Base-by-base conservation (phyloP, 495 filamentous ascomycete genomes). In the Neurospora tetrasperma region DNA sequence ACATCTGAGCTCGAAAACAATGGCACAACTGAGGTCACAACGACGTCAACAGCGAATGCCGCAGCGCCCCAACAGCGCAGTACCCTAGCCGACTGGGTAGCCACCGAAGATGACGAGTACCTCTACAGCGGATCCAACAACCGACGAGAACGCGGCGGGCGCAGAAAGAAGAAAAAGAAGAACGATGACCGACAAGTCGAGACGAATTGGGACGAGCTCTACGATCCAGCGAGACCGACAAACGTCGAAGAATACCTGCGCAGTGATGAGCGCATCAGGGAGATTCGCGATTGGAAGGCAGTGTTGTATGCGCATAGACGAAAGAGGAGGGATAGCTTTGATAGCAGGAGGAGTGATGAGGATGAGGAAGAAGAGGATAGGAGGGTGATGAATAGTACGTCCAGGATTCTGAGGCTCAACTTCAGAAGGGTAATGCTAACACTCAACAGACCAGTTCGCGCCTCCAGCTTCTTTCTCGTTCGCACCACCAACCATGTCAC, bases 121-220 rank as follows among this genome's bases (percentile, higher is more conserved):
- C 76, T 80, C 69, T 85, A 85, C 71, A 78, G 70, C 16, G 76
- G 72, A 2, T 73, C 72, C 20, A 90, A 71, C 20, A 71, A 62
- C 59, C 46, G 66, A 42, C 39, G 69, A 54, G 72, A 73, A 70
- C 89, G 94, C 71, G 93, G 93, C 48, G 93, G 93, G n/a, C 81
- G 85, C 41, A 85, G 88, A 73, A 94, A 94, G 84, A 89, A 92
- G 79, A 96, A 94, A 85, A 96, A 95, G 85, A 89, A 89, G 75
- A 84, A 85, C 44, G 90, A 92, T 35, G 84, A 88, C 46, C 80
- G 86, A 8, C 86, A 83, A 54, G 76, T 85, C 44, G 83, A 89
- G 70, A 92, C 92, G 54, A 90, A 97, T 78, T 98, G 94, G 95
- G 93, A 97, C 78, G 94, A 97, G 79, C 89, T 94, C 62, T 98